phyloP scores from a whole-genome alignment of 306 rosid genomes.

The Gynostemma pentaphyllum region DNA sequence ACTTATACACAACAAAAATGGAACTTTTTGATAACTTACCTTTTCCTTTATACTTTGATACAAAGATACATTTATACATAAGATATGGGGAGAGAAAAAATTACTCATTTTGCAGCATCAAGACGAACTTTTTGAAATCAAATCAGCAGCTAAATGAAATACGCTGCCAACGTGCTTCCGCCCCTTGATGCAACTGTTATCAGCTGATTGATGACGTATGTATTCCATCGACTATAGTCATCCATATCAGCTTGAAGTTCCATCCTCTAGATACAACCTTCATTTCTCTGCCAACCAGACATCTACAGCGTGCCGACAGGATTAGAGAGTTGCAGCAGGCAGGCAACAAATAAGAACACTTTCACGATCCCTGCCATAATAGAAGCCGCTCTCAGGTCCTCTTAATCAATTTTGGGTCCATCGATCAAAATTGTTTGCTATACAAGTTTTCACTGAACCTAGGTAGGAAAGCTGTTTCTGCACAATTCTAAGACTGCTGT shows the following conservation, averaged over 20 bases:
- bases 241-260: not conserved
- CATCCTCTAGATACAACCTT: not conserved
- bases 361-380: not conserved
- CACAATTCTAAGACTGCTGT: not conserved
- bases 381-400: not conserved
- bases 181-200: not conserved
- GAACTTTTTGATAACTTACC: not conserved
- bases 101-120: not conserved
- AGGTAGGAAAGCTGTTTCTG: not conserved
- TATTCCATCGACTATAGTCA: not conserved
- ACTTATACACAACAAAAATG: conserved; percentile 5
- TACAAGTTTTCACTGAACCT: not conserved
- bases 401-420: not conserved
- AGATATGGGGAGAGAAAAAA: not conserved
- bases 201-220: not conserved
- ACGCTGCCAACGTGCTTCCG: not conserved
- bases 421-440: not conserved
- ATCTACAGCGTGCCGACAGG: not conserved
- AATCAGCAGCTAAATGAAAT: not conserved
- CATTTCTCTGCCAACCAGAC: not conserved
- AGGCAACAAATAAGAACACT: not conserved
- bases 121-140: not conserved
- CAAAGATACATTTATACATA: not conserved
- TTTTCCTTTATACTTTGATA: not conserved
- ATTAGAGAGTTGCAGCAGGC: not conserved